These are phyloP conservation scores for Dothistroma septosporum DNA, from an alignment of 2,329 filamentous ascomycete genomes.

Conservation along the genomic window DNA sequence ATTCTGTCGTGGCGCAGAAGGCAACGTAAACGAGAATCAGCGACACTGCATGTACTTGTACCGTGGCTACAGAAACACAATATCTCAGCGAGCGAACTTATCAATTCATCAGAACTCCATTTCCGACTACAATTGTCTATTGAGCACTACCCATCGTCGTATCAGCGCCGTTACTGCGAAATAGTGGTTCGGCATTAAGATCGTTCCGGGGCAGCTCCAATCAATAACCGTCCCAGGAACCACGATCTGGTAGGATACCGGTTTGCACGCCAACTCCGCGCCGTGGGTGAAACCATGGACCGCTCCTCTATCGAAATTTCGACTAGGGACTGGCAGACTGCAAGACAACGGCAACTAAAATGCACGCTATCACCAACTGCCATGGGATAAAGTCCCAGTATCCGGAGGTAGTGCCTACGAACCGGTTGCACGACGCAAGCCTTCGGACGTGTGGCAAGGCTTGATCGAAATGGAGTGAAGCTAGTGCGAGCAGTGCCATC, in stretches of 20 bases:
- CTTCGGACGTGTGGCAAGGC: not conserved
- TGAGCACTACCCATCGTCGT: not conserved
- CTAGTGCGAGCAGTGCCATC: not conserved
- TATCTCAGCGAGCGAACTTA: not conserved
- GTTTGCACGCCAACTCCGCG: conserved; percentile 12
- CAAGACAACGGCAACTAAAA: conserved; percentile 5
- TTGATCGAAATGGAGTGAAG: not conserved
- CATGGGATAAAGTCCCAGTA: not conserved
- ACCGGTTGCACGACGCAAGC: conserved; percentile 3
- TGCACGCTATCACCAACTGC: not conserved
- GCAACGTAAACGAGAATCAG: not conserved
- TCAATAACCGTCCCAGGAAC: conserved; percentile 10
- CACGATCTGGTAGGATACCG: conserved; percentile 1
- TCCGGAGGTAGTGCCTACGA: not conserved
- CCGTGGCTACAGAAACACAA: conserved; percentile 1
- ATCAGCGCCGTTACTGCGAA: not conserved
- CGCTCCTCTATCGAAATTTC: conserved; percentile 1
- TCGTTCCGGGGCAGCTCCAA: conserved; percentile 5
- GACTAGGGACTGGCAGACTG: not conserved
- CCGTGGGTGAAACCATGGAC: conserved; percentile 4
- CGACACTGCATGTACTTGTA: conserved; percentile 1
- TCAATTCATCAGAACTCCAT: not conserved
- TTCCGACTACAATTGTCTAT: not conserved
- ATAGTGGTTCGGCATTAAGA: conserved; percentile 16
- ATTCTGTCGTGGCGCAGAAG: conserved; percentile 1